Conservation (phyloP, 2,329 filamentous ascomycete genomes). For the Diatrype stigma region DNA sequence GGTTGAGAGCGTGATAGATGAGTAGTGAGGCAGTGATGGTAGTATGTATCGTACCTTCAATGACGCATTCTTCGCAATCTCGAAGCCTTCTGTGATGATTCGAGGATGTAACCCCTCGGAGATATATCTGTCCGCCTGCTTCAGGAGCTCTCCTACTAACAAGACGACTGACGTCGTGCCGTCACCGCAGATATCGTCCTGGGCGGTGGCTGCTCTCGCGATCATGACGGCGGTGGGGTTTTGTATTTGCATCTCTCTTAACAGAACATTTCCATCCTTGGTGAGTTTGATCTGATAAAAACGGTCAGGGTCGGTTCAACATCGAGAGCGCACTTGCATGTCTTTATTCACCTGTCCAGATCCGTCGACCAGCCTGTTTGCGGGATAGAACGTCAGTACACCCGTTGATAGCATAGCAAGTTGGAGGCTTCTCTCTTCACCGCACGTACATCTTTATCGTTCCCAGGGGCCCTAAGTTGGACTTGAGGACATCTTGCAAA, state of each 20-base stretch:
- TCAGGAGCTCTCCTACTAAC: slow-evolving; percentile 91
- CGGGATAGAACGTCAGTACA: slow-evolving; percentile 14
- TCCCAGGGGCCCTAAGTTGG: slow-evolving; percentile 88
- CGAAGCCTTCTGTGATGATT: slow-evolving; percentile 95
- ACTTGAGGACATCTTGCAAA: slow-evolving; percentile 88
- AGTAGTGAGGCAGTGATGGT: slow-evolving; percentile 1
- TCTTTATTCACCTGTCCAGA: slow-evolving; percentile 56
- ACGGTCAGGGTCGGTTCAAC: slow-evolving; percentile 16
- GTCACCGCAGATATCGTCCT: slow-evolving; percentile 97
- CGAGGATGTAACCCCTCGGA: slow-evolving; percentile 94
- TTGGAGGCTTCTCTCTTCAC: slow-evolving; percentile 4
- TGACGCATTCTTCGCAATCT: slow-evolving; percentile 90
- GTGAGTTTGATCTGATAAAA: slow-evolving; percentile 84
- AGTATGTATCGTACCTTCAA: slow-evolving; percentile 60
- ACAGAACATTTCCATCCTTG: slow-evolving; percentile 90
- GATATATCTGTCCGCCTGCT: slow-evolving; percentile 96
- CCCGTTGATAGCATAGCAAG: neutral
- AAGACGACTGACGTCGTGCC: slow-evolving; percentile 96
- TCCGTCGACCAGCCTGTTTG: slow-evolving; percentile 61
- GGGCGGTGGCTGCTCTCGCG: slow-evolving; percentile 82
- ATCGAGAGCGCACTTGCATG: slow-evolving; percentile 6
- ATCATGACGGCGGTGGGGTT: slow-evolving; percentile 93
- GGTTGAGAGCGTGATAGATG: slow-evolving; percentile 5
- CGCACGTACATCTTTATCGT: slow-evolving; percentile 84
- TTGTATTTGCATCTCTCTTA: slow-evolving; percentile 87